Base-by-base conservation (phyloP, 2,329 filamentous ascomycete species). In the Neofusicoccum umdonicola region DNA sequence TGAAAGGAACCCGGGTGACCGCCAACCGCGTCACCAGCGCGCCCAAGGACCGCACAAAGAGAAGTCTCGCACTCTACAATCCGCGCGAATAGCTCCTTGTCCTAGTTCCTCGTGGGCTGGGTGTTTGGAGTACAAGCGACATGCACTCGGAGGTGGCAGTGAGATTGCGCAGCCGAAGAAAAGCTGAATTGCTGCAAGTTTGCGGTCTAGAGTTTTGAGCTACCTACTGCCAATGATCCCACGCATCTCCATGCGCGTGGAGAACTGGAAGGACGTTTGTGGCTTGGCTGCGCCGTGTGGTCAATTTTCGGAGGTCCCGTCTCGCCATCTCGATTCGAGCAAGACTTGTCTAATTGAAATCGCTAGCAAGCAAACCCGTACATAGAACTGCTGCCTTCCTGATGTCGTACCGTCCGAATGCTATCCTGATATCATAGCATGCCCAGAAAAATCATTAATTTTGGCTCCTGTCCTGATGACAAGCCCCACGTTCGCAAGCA, bases 331-430 rank as follows among this genome's bases (percentile, higher is more conserved):
- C 45, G 44, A 51, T 50, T 62, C 44, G 41, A 60, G 56, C 56
- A 60, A 47, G 62, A 58, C 62, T 31, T 57, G 62, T 64, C 62
- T 64, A 64, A 64, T 64, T 64, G 51, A 64, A 64, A 64, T 64
- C 62, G 62, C 62, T 64, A 64, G 62, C 62, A 64, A 64, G 51
- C 62, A 64, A 58, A 57, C 62, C 62, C 62, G 34, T 58, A 54
- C 62, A 64, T 64, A 54, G 62, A 58, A 58, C 51, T 57, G 62
- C 62, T 64, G 62, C 62, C 62, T 64, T 64, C 51, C 62, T 64
- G 51, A 64, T 64, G 52, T 64, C 62, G 62, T 64, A 35, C 51
- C 62, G 62, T 56, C 51, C 52, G 62, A 41, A 58, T 51, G 62
- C 62, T 64, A 64, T 58, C 62, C 51, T 48, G 62, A 64, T 58